Evolutionary conservation across 169 alveolate species (phyloP), one percentile per base, ranked within the genome.

Genomic region (Cryptosporidium bovis): DNA sequence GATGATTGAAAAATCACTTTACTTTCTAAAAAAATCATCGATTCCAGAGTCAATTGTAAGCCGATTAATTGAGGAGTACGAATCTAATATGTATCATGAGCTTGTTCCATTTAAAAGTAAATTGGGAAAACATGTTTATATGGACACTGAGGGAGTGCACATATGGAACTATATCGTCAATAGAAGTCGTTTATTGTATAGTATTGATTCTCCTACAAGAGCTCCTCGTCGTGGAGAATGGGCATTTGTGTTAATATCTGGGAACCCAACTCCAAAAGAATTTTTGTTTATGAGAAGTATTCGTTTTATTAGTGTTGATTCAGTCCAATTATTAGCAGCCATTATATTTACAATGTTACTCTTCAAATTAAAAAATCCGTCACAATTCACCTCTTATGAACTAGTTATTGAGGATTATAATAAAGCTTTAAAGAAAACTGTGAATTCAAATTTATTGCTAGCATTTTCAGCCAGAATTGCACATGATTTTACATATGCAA

Each of bases 381-480:
- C 64, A 18, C 56, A 56, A 60, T 60, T 60, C n/a, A 77, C 33
- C 16, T 77, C 87, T 27, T 77, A 29, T 60, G 87, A 77, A 34
- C 50, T 77, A 60, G 44, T 60, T 34, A 77, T 77, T n/a, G 69
- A 77, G 33, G 71, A 77, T 31, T 20, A 34, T 18, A 77, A 36
- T 48, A 77, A 77, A 50, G 40, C 29, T 13, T 10, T 36, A 10
- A 77, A 77, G 87, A 77, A 77, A 36, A 60, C 64, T 58, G 65
- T 77, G 1, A 77, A 77, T 31, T 60, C 71, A 12, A 77, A 77
- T 51, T 36, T 77, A 31, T 46, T 77, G 46, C 56, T 77, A 16
- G 71, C 87, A 44, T 77, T 77, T 62, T 20, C 87, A 40, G 36
- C 87, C 13, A 77, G 87, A 40, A 77, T 77, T 20, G 87, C 87